These are phyloP conservation scores for Gastrolobium bilobum DNA, from an alignment of 306 rosid genomes.

Conservation along the genomic window DNA sequence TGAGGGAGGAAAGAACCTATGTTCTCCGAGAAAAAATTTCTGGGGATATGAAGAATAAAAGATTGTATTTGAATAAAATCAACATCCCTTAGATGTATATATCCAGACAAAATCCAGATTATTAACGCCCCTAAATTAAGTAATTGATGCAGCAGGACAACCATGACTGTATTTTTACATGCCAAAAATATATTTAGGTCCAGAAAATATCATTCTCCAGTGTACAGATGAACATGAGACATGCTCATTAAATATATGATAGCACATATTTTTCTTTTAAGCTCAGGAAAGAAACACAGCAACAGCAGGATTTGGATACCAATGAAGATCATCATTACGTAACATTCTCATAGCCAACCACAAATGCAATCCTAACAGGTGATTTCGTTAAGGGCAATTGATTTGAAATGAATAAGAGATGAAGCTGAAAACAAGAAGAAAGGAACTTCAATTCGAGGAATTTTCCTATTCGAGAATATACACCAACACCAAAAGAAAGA, in stretches of 20 bases:
- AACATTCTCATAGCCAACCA: neutral
- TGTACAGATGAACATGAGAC: slow-evolving; percentile 25
- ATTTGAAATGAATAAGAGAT: slow-evolving; percentile 27
- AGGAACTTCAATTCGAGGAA: slow-evolving; percentile 49
- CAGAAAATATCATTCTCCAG: neutral
- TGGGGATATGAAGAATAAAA: neutral
- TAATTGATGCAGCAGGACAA: slow-evolving; percentile 28
- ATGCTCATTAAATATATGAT: slow-evolving; percentile 13
- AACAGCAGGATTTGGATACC: slow-evolving; percentile 29
- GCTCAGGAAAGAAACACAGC: slow-evolving; percentile 31
- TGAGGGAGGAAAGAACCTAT: slow-evolving; percentile 15
- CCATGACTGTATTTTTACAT: slow-evolving; percentile 1
- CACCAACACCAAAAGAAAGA: slow-evolving; percentile 49
- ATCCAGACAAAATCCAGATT: slow-evolving; percentile 10
- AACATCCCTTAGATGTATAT: slow-evolving; percentile 15
- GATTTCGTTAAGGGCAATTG: slow-evolving; percentile 7
- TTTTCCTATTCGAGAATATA: neutral
- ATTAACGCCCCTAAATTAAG: slow-evolving; percentile 7
- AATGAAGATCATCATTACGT: slow-evolving; percentile 35
- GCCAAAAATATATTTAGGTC: slow-evolving; percentile 2
- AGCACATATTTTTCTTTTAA: slow-evolving; percentile 40
- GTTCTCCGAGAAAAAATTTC: slow-evolving; percentile 10
- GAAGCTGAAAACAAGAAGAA: slow-evolving; percentile 27
- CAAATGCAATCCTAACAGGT: neutral
- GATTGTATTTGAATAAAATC: slow-evolving; percentile 28